Percentiles rank a stretch among this genome's conserved stretches.
Evolutionary conservation across 495 filamentous ascomycete genomes (phyloP).

Genomic region (Penicillium nucicola): DNA sequence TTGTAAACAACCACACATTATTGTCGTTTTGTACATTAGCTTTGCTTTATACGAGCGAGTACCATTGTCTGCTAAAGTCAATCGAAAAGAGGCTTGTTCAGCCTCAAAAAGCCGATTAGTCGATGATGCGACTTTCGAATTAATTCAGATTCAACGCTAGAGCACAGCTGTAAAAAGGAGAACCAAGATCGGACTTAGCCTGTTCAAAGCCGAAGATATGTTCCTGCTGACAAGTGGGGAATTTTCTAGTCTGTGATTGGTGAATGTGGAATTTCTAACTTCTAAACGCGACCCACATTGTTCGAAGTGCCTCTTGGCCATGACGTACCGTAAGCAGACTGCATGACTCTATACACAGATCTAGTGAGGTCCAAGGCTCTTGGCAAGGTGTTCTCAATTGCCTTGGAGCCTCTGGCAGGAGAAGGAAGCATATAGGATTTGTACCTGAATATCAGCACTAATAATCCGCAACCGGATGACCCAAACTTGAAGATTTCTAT

Average conservation of each 20-base stretch:
- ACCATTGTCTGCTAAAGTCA: slow-evolving; percentile 30
- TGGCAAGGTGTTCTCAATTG: no score
- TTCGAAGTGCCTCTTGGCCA: neutral
- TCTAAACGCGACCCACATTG: neutral
- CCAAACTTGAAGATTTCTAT: no score
- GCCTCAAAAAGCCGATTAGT: neutral
- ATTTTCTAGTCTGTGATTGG: no score
- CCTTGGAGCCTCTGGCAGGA: no score
- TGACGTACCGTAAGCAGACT: slow-evolving; percentile 4
- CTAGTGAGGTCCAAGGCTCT: no score
- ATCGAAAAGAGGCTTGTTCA: neutral
- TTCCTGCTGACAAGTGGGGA: neutral
- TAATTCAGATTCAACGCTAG: no score
- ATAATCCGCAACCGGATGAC: no score
- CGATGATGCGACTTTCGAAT: neutral
- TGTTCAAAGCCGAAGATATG: neutral
- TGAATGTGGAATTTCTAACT: neutral
- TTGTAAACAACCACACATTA: neutral
- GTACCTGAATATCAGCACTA: no score
- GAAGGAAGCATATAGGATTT: no score
- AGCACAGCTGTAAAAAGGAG: no score
- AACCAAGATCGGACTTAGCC: neutral
- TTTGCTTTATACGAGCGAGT: slow-evolving; percentile 25
- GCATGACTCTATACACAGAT: neutral
- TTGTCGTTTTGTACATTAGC: slow-evolving; percentile 15